phyloP scores from a whole-genome alignment of 352 stramenopile species.

The Globisporangium middletonii region DNA sequence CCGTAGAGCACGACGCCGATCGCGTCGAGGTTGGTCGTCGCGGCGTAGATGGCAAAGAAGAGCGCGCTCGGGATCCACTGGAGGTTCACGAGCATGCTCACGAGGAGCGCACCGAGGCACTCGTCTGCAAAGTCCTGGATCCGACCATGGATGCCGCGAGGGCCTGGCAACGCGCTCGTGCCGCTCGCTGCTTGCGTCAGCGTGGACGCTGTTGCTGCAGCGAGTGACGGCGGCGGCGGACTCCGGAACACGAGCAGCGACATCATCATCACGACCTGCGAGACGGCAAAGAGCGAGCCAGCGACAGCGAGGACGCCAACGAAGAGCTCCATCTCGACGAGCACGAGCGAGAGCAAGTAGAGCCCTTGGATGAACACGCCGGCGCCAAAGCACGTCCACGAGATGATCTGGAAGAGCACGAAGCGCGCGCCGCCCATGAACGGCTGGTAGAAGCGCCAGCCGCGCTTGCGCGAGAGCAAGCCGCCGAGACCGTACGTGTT shows the following conservation, averaged over 20 bases:
- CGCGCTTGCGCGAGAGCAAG: constrained; percentile 60
- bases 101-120: constrained; percentile 40
- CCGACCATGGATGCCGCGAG: constrained; percentile 18
- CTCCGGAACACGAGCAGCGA: constrained; percentile 62
- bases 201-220: constrained; percentile 10
- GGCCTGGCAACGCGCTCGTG: background rate
- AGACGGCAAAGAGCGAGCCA: constrained; percentile 51
- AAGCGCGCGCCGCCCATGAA: constrained; percentile 74
- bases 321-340: constrained; percentile 77
- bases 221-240: background rate
- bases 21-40: constrained; percentile 34
- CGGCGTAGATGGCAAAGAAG: constrained; percentile 45
- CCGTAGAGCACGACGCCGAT: constrained; percentile 37
- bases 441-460: constrained; percentile 81
- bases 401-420: constrained; percentile 69
- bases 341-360: constrained; percentile 71
- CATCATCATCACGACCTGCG: constrained; percentile 80
- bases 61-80: constrained; percentile 54
- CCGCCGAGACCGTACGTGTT: constrained; percentile 83
- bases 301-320: constrained; percentile 65
- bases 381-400: constrained; percentile 72
- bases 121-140: constrained; percentile 48
- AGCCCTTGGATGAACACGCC: constrained; percentile 63
- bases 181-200: background rate
- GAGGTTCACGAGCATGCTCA: constrained; percentile 52